A percentile compares a stretch with the other conserved stretches of the same genome.
phyloP scores from a whole-genome alignment of 768 basidiomycete species.

The Lactarius evosmus region DNA sequence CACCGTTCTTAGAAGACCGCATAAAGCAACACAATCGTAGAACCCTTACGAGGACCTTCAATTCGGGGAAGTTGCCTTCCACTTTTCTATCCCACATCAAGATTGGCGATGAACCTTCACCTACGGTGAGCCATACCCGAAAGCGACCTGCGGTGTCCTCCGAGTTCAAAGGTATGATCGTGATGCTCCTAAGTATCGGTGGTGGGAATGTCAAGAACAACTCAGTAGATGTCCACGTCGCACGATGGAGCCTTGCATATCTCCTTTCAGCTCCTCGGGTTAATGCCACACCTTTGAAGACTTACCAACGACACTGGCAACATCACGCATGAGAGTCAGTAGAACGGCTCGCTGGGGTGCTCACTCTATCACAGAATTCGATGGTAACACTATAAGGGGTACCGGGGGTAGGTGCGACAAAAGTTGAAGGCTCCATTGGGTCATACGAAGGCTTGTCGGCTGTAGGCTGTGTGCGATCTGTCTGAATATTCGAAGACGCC shows the following conservation, averaged over 20 bases:
- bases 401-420: constrained; percentile 51
- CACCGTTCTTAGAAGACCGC: constrained; percentile 17
- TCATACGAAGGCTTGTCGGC: constrained; percentile 15
- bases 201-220: constrained; percentile 88
- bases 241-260: constrained; percentile 75
- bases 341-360: constrained; percentile 33
- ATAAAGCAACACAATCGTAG: background rate
- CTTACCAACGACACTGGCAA: constrained; percentile 74
- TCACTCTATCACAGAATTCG: constrained; percentile 90
- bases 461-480: constrained; percentile 27
- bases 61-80: constrained; percentile 90
- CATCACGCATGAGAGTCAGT: constrained; percentile 11
- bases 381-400: constrained; percentile 64
- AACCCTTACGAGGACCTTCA: constrained; percentile 69
- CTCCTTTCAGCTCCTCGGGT: background rate
- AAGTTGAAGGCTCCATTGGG: constrained; percentile 48
- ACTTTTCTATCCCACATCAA: constrained; percentile 88
- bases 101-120: constrained; percentile 36
- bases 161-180: constrained; percentile 67
- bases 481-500: constrained; percentile 32
- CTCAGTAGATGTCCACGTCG: constrained; percentile 92
- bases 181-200: constrained; percentile 62
- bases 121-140: constrained; percentile 74
- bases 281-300: background rate
- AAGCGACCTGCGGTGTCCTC: constrained; percentile 89